Base-by-base conservation (phyloP, 2,329 filamentous ascomycete species). In the Xylariaceae sp. region DNA sequence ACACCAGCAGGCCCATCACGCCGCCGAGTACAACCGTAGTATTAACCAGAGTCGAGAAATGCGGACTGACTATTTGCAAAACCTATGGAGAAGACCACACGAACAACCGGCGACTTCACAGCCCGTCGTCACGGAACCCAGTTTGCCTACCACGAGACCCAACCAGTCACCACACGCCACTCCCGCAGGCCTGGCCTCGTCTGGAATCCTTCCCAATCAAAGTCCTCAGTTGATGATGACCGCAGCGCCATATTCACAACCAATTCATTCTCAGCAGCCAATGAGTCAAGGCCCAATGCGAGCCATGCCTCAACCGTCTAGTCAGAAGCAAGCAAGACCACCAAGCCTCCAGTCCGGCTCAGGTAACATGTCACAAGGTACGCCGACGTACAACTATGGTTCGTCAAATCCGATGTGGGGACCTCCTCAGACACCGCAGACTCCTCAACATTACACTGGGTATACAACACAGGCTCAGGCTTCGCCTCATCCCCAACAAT, bases 21-120 rank as follows among this genome's bases (percentile, higher is more conserved):
- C 94, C 16, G 91, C 92, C 56, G 94, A 98, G 66, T 96, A 89
- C 77, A 98, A 94, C 77, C 92, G 95, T 67, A 84, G 85, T 43
- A 81, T 98, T 48, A 92, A 90, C 68, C 85, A 90, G 66, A 89
- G 93, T 73, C 88, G 94, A 56, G 86, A 87, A 34, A 88, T 90
- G 75, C 89, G 95, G 56, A 85, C 82, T 57, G 88, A 93, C 56
- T 96, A 92, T 65, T 80, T 96, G 63, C 87, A 94, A 52, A 87
- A 86, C 53, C 84, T 92, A 63, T 98, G 93, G 90, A 85, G 89
- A 63, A 84, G 90, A 60, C 88, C 90, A 9, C 92, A 96, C 64
- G 92, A 97, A 70, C 86, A 89, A 57, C 87, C 91, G 23, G 73
- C 77, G 53, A 77, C 78, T 48, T 79, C 74, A 45, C 83, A 80